Conservation (phyloP, 2,329 filamentous ascomycete genomes). For the Samsoniella hepiali region DNA sequence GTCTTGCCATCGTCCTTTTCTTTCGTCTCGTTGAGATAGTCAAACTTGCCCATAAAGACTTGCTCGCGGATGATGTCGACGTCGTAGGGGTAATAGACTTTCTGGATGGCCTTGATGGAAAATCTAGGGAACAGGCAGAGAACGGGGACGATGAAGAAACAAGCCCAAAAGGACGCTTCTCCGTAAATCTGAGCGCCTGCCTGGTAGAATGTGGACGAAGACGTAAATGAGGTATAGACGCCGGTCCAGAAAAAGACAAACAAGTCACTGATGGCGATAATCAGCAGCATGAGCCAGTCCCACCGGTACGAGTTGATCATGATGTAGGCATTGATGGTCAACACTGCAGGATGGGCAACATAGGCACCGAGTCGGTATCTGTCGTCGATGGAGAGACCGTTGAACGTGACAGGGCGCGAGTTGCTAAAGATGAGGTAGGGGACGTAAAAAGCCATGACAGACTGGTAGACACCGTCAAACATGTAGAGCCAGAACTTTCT, state of each 20-base stretch:
- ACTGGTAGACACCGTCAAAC: conserved; percentile 92
- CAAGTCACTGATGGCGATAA: conserved; percentile 77
- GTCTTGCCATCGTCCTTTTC: conserved; percentile 37
- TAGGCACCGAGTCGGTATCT: conserved; percentile 82
- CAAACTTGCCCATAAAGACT: conserved; percentile 77
- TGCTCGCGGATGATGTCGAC: conserved; percentile 96
- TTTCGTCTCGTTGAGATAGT: conserved; percentile 53
- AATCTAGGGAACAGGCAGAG: conserved; percentile 87
- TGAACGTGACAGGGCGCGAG: conserved; percentile 66
- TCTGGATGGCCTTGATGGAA: conserved; percentile 80
- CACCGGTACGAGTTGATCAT: conserved; percentile 95
- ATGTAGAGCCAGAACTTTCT: conserved; percentile 97
- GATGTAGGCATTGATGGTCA: conserved; percentile 91
- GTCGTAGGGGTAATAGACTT: conserved; percentile 89
- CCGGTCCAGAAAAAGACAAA: conserved; percentile 96
- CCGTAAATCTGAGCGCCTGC: conserved; percentile 76
- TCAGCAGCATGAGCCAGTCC: conserved; percentile 92
- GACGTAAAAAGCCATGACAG: conserved; percentile 88
- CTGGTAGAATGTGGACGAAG: conserved; percentile 63
- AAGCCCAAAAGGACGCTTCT: conserved; percentile 81
- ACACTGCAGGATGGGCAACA: conserved; percentile 76
- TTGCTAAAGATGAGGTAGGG: conserved; percentile 75
- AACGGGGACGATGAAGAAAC: conserved; percentile 73
- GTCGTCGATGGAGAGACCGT: conserved; percentile 73
- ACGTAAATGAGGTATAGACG: conserved; percentile 62